These are phyloP conservation scores for Nakazawaea holstii DNA, from an alignment of 805 yeast genomes.

Conservation along the genomic window DNA sequence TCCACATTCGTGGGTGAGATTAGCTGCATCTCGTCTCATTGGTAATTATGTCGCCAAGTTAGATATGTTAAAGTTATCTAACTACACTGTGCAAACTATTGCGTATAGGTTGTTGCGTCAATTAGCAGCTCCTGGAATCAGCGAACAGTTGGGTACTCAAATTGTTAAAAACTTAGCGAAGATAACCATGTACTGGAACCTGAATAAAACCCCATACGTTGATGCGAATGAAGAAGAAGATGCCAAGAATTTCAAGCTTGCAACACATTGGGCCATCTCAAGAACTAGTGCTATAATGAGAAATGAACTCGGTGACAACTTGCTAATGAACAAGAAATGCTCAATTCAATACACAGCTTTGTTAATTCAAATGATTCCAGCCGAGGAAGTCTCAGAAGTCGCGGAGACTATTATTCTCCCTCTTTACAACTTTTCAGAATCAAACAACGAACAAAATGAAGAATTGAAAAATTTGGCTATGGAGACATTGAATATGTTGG, in stretches of 20 bases:
- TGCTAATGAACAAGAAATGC: conserved; percentile 57
- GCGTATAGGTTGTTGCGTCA: conserved; percentile 70
- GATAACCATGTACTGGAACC: conserved; percentile 59
- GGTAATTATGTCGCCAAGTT: conserved; percentile 43
- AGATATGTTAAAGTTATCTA: conserved; percentile 30
- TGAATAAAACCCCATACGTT: conserved; percentile 31
- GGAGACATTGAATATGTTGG: conserved; percentile 67
- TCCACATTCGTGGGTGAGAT: conserved; percentile 92
- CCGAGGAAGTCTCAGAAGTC: conserved; percentile 32
- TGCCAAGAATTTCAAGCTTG: conserved; percentile 24
- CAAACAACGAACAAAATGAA: conserved; percentile 30
- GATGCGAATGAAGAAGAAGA: conserved; percentile 19
- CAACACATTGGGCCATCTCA: conserved; percentile 57
- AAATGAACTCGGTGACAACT: conserved; percentile 51
- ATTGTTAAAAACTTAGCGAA: conserved; percentile 61
- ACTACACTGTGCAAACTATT: conserved; percentile 56
- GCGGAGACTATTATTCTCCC: conserved; percentile 51
- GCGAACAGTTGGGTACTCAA: conserved; percentile 58
- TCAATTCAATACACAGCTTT: conserved; percentile 69
- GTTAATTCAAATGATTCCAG: conserved; percentile 43
- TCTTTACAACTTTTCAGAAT: conserved; percentile 40
- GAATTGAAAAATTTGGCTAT: conserved; percentile 48
- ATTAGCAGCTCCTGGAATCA: conserved; percentile 70
- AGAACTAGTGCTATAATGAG: conserved; percentile 60
- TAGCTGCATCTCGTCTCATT: conserved; percentile 55